These are phyloP conservation scores for Tetragonia tetragonoides DNA, from an alignment of 148 eudicot species.

Conservation along the genomic window DNA sequence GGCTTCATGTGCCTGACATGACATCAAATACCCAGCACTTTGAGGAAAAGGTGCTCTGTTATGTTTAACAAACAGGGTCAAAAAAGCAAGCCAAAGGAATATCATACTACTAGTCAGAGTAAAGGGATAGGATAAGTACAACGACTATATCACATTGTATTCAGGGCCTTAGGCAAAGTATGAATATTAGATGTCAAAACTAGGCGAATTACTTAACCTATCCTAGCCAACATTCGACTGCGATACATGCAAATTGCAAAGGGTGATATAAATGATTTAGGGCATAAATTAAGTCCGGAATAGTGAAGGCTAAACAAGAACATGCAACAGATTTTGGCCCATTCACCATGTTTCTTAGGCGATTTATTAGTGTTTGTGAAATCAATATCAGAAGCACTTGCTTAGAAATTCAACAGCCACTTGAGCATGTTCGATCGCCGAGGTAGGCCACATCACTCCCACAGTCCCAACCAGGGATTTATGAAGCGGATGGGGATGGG, in stretches of 20 bases:
- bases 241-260: neutral
- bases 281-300: neutral
- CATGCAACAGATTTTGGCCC: neutral
- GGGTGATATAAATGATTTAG: neutral
- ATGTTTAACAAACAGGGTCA: conserved; percentile 15
- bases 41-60: neutral
- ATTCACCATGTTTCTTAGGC: no score
- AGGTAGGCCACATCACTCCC: no score
- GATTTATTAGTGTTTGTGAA: no score
- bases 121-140: neutral
- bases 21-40: conserved; percentile 18
- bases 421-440: no score
- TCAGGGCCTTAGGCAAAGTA: neutral
- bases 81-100: conserved; percentile 19
- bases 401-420: no score
- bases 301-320: neutral
- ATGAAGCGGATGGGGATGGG: no score
- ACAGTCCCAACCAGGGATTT: no score
- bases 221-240: neutral
- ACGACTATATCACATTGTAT: neutral
- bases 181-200: neutral
- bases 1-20: conserved; percentile 32
- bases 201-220: neutral
- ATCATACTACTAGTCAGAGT: neutral
- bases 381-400: no score